Evolutionary conservation across 75 land plant species (phyloP).

Genomic region (Ceratopteris richardii): DNA sequence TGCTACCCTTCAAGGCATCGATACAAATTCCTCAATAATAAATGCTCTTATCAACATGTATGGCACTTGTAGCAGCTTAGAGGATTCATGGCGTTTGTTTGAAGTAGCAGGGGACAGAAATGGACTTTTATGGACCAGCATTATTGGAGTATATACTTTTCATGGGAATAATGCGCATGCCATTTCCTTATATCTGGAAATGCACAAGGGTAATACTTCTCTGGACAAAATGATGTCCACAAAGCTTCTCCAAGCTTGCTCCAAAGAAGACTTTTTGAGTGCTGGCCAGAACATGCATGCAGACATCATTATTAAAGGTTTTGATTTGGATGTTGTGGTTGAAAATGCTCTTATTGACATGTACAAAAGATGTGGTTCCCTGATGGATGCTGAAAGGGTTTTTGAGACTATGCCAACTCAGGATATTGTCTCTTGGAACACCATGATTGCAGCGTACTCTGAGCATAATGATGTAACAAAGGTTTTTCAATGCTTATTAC

Average conservation of each 20-base stretch:
- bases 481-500: conserved; percentile 31
- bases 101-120: neutral
- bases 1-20: conserved; percentile 22
- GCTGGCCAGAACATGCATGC: neutral
- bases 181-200: neutral
- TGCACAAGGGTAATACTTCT: too few relatives aligned
- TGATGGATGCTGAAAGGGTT: conserved; percentile 33
- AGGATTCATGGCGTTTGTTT: conserved; percentile 22
- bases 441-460: conserved; percentile 67
- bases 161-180: neutral
- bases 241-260: neutral
- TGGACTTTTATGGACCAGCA: conserved; percentile 30
- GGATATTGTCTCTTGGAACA: conserved; percentile 73
- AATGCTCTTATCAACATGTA: conserved; percentile 57
- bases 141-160: conserved; percentile 7
- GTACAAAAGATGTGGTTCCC: conserved; percentile 38
- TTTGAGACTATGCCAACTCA: conserved; percentile 35
- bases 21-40: conserved; percentile 32
- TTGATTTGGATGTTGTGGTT: neutral
- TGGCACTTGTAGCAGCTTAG: conserved; percentile 29
- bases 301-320: neutral
- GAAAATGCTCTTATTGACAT: conserved; percentile 8
- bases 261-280: neutral
- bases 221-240: neutral
- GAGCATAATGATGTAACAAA: conserved; percentile 39